Evolutionary conservation across 1,284 basidiomycete species (phyloP), one percentile per base, ranked within the genome.

Genomic region (Dichomitus squalens): DNA sequence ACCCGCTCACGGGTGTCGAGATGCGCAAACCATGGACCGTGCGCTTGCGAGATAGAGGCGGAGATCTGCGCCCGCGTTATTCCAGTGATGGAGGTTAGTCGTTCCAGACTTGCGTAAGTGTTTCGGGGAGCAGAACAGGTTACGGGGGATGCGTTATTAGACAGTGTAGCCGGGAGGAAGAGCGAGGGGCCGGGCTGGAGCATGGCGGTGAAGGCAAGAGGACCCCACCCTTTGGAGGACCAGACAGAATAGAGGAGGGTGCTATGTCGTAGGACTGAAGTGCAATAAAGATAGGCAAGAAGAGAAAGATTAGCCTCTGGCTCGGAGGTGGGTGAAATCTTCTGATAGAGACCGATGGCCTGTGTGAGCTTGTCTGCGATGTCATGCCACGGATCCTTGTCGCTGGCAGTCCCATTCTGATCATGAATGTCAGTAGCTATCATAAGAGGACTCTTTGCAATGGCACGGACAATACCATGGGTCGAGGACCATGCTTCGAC

Each of bases 171-270:
- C 63, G 80, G 82, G 60, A 82, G 73, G 72, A 79, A 79, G n/a
- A 77, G 81, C 39, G 74, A 82, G 47, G 76, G 79, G 31, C 79
- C 86, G 46, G 83, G 79, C 57, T 88, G 84, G 35, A 93, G 71
- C 83, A 95, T 85, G 7, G 84, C 84, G 14, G 85, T 86, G 61
- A 94, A 88, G 3, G 93, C 88, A 29, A 91, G 79, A 0, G 86
- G 84, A 7, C 91, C 91, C 91, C 92, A 95, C 23, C 93, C 94
- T 68, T 93, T 93, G 1, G 89, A 83, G 31, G 88, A 87, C 91
- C 93, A 96, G 16, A 93, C 79, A 27, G 88, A 78, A 64, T 92
- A 88, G 20, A 92, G 75, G 35, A 93, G 76, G 5, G 82, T 80
- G 4, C 86, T 74, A 65, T 92, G 89, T 36, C 90, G 82, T 9